phyloP scores from a whole-genome alignment of 768 basidiomycete genomes.

The Podaxis carcinomalis region DNA sequence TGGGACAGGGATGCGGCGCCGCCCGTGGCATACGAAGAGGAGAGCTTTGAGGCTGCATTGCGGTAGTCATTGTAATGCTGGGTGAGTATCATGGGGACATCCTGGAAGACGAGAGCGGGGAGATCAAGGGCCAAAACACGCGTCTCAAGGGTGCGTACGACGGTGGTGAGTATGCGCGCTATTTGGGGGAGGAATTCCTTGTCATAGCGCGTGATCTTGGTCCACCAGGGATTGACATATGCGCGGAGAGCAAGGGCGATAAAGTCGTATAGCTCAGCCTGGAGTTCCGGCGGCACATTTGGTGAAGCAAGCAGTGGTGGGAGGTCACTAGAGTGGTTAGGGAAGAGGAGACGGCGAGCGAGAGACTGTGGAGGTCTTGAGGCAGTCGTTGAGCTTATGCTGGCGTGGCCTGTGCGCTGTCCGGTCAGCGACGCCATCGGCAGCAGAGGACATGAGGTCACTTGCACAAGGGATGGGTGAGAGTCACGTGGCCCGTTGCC shows the following conservation, averaged over 20 bases:
- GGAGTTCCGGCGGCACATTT: slow-evolving; percentile 47
- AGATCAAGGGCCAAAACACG: slow-evolving; percentile 55
- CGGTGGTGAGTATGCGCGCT: slow-evolving; percentile 48
- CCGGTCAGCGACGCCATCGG: background rate
- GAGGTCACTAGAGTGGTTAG: slow-evolving; percentile 36
- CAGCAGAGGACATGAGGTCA: background rate
- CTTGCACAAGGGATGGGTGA: background rate
- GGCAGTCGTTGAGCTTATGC: slow-evolving; percentile 17
- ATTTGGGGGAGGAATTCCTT: slow-evolving; percentile 77
- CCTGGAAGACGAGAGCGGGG: slow-evolving; percentile 52
- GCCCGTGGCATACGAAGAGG: slow-evolving; percentile 67
- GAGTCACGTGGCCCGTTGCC: background rate
- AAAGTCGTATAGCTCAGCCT: slow-evolving; percentile 71
- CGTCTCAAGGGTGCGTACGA: slow-evolving; percentile 57
- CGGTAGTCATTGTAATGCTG: slow-evolving; percentile 82
- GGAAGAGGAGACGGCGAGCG: slow-evolving; percentile 63
- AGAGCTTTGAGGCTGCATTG: slow-evolving; percentile 54
- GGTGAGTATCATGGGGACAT: slow-evolving; percentile 60
- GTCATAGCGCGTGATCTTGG: slow-evolving; percentile 78
- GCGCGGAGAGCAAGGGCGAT: slow-evolving; percentile 77
- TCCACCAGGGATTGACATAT: slow-evolving; percentile 83
- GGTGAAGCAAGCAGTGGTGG: slow-evolving; percentile 50
- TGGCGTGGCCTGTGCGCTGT: slow-evolving; percentile 4
- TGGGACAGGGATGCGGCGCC: slow-evolving; percentile 57
- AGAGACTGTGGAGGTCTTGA: slow-evolving; percentile 32